phyloP scores from a whole-genome alignment of 2,329 filamentous ascomycete genomes.

The Ophiostoma triangulosporum region DNA sequence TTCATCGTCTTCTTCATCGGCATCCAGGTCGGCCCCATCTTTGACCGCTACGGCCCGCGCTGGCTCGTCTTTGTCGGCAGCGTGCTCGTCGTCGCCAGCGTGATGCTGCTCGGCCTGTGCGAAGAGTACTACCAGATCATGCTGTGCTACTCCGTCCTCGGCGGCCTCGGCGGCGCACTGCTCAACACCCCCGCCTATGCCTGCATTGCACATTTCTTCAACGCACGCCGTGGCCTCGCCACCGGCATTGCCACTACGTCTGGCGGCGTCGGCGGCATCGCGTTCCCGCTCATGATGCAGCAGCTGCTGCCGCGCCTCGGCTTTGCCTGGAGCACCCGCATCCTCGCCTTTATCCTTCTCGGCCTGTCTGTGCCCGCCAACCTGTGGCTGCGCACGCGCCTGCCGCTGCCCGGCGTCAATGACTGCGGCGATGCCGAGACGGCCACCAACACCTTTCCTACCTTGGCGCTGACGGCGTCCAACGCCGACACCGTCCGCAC shows the following conservation, averaged over 20 bases:
- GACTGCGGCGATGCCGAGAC: conserved; percentile 20
- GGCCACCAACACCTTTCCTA: conserved; percentile 11
- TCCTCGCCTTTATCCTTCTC: conserved; percentile 36
- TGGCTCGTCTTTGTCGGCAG: conserved; percentile 53
- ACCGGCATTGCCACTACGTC: conserved; percentile 72
- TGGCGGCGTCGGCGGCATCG: conserved; percentile 54
- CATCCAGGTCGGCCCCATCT: conserved; percentile 69
- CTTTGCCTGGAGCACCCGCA: conserved; percentile 36
- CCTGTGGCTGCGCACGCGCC: conserved; percentile 36
- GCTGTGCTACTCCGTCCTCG: conserved; percentile 59
- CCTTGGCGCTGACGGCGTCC: conserved; percentile 29
- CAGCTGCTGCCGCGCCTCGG: conserved; percentile 32
- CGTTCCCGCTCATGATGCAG: conserved; percentile 40
- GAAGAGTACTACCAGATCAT: conserved; percentile 69
- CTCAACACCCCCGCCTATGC: conserved; percentile 68
- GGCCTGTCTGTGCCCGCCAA: conserved; percentile 33
- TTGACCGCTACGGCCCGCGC: conserved; percentile 61
- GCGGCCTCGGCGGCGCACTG: conserved; percentile 58
- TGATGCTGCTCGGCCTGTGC: conserved; percentile 57
- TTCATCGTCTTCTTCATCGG: conserved; percentile 74
- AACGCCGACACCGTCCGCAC: conserved; percentile 23
- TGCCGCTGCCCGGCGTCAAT: conserved; percentile 32
- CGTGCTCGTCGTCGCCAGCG: conserved; percentile 43
- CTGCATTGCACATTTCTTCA: conserved; percentile 68
- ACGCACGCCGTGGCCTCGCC: conserved; percentile 54